A percentile compares a stretch with the other conserved stretches of the same genome.
These are phyloP conservation scores for Syzygium syzygioides DNA, from an alignment of 441 rosid species.

Conservation along the genomic window DNA sequence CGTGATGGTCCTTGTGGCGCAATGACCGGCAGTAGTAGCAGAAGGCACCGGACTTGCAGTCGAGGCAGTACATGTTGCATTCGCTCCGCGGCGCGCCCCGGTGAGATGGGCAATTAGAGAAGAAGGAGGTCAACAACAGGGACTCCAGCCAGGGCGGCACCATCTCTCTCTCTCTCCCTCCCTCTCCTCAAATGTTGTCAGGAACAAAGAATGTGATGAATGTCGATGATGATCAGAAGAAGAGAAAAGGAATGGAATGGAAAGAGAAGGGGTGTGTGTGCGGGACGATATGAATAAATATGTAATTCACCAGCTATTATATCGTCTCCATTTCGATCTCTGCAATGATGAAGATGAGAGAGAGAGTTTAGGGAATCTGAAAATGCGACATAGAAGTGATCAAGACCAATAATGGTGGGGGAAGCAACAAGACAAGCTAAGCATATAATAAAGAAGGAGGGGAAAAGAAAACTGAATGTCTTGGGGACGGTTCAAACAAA, in stretches of 20 bases:
- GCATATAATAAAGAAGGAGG: background rate
- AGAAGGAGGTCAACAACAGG: constrained; percentile 50
- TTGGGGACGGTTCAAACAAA: constrained; percentile 22
- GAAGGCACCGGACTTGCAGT: constrained; percentile 57
- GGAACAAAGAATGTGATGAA: background rate
- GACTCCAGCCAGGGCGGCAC: constrained; percentile 75
- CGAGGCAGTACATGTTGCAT: constrained; percentile 83
- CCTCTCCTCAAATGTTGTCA: background rate
- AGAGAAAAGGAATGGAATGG: background rate
- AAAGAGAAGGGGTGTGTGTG: background rate
- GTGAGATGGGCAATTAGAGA: constrained; percentile 55
- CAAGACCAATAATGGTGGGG: constrained; percentile 15
- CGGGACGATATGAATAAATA: background rate
- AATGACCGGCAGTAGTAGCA: constrained; percentile 82
- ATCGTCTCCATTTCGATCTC: background rate
- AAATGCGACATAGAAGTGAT: constrained; percentile 34
- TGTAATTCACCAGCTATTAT: background rate
- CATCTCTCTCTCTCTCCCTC: constrained; percentile 26
- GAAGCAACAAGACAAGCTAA: constrained; percentile 16
- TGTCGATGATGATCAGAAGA: background rate
- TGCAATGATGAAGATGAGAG: background rate
- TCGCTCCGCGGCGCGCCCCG: constrained; percentile 50
- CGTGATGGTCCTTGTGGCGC: constrained; percentile 59
- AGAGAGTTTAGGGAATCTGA: constrained; percentile 11
- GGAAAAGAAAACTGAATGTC: background rate